Percentiles rank a stretch among this genome's conserved stretches.
Conservation (phyloP, 331 rosid genomes). For the Spiraea crenata region DNA sequence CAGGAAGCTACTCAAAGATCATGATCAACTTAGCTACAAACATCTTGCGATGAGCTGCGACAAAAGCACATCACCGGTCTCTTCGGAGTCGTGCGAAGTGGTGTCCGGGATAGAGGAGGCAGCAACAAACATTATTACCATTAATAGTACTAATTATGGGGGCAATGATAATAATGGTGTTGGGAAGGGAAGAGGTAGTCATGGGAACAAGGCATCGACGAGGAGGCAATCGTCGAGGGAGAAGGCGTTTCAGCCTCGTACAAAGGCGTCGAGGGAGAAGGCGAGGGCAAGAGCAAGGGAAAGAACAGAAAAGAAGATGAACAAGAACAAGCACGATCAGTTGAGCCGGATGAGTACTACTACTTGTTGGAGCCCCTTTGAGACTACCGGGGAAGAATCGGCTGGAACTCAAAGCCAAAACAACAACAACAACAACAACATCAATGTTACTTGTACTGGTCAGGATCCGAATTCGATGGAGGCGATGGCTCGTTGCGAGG, state of each 20-base stretch:
- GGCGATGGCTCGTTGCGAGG: conserved; percentile 11
- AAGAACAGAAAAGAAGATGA: conserved; percentile 48
- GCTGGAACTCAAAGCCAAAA: conserved; percentile 38
- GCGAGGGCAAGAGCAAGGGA: conserved; percentile 83
- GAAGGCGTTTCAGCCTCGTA: conserved; percentile 38
- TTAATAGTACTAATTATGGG: too few relatives aligned
- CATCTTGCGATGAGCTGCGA: not conserved
- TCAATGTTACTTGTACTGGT: too few relatives aligned
- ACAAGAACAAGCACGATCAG: conserved; percentile 16
- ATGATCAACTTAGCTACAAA: not conserved
- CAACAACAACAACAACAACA: conserved; percentile 27
- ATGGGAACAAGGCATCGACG: too few relatives aligned
- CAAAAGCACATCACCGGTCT: conserved; percentile 38
- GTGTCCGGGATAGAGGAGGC: conserved; percentile 61
- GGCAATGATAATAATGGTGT: not conserved
- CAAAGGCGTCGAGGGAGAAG: conserved; percentile 57
- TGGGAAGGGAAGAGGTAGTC: too few relatives aligned
- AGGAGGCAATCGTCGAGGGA: conserved; percentile 31
- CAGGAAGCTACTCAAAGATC: conserved; percentile 46
- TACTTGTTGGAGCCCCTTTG: conserved; percentile 48
- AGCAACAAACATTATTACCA: conserved; percentile 18
- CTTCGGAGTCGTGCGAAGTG: conserved; percentile 71
- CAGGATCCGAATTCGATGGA: conserved; percentile 24
- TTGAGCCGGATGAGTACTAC: conserved; percentile 25
- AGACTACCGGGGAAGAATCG: conserved; percentile 48